These are phyloP conservation scores for Codiaeum variegatum DNA, from an alignment of 441 rosid genomes.

Conservation along the genomic window DNA sequence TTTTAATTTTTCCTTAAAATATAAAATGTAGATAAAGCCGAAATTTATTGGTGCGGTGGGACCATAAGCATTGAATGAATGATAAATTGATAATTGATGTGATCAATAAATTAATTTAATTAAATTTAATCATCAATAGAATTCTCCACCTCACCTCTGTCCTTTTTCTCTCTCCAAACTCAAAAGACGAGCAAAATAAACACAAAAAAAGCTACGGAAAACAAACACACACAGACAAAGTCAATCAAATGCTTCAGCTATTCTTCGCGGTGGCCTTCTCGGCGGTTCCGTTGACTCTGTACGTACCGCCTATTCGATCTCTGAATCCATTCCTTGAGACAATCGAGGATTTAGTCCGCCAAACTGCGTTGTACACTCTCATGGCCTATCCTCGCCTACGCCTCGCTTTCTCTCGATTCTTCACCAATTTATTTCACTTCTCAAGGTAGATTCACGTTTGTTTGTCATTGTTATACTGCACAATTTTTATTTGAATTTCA, in stretches of 20 bases:
- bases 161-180: background rate
- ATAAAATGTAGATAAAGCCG: too few species aligned
- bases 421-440: constrained; percentile 28
- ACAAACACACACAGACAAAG: background rate
- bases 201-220: background rate
- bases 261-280: constrained; percentile 69
- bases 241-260: constrained; percentile 49
- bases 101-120: background rate
- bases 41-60: too few species aligned
- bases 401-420: constrained; percentile 40
- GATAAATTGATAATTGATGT: too few species aligned
- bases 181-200: background rate
- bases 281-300: constrained; percentile 66
- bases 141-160: background rate
- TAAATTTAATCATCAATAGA: background rate
- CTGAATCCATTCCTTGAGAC: constrained; percentile 50
- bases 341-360: constrained; percentile 43
- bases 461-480: background rate
- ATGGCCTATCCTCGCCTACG: constrained; percentile 50
- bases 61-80: too few species aligned
- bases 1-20: too few species aligned
- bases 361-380: constrained; percentile 31
- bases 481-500: background rate
- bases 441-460: constrained; percentile 26
- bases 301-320: constrained; percentile 65